Conservation (phyloP, 1,139 yeast species). For the Protomyces arabidopsidicola region DNA sequence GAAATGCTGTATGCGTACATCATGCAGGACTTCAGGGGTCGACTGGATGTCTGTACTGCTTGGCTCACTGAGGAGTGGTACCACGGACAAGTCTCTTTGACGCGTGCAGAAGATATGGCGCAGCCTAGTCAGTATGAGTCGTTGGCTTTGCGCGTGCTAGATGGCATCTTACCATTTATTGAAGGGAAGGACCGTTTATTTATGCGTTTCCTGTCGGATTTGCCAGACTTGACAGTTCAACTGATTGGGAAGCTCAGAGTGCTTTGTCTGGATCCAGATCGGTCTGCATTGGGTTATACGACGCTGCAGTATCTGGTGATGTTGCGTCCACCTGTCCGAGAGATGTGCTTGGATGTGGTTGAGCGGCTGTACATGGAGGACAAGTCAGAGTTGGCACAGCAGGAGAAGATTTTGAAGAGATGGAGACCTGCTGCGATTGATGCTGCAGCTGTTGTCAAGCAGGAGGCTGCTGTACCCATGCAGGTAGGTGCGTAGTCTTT, state of each 20-base stretch:
- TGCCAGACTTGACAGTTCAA: conserved; percentile 65
- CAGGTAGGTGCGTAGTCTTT: neutral
- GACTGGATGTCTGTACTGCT: conserved; percentile 74
- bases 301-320: conserved; percentile 53
- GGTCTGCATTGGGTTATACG: conserved; percentile 60
- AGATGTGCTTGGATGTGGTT: conserved; percentile 60
- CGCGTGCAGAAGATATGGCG: neutral
- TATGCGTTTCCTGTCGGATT: conserved; percentile 74
- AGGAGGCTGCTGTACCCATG: neutral
- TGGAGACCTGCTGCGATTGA: conserved; percentile 21
- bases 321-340: conserved; percentile 83
- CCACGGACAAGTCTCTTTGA: conserved; percentile 46
- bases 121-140: conserved; percentile 51
- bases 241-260: conserved; percentile 64
- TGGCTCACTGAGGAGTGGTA: conserved; percentile 99
- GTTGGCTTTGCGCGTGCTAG: conserved; percentile 72
- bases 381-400: conserved; percentile 14
- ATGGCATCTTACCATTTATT: conserved; percentile 74
- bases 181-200: conserved; percentile 76
- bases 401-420: conserved; percentile 18
- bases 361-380: conserved; percentile 50
- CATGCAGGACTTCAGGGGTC: conserved; percentile 63
- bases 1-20: conserved; percentile 68
- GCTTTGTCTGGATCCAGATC: conserved; percentile 77
- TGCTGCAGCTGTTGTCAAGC: neutral